Evolutionary conservation across 495 filamentous ascomycete genomes (phyloP), one percentile per base, ranked within the genome.

Genomic region (Penicillium goetzii): DNA sequence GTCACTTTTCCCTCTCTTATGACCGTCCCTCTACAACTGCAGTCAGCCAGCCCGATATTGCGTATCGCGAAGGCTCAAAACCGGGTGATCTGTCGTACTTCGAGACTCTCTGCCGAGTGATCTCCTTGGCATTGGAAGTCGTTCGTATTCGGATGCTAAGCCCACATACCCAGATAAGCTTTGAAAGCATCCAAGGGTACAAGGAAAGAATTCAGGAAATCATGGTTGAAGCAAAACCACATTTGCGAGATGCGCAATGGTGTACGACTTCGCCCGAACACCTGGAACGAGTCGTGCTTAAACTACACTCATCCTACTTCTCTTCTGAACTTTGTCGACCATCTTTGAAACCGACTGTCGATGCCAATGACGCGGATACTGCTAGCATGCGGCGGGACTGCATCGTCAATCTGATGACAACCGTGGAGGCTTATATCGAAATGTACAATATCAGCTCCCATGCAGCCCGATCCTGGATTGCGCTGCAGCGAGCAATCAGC

Each of bases 321-420:
- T 76, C 80, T 14, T 87, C 85, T 14, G 85, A 87, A 68, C 81
- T 88, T 59, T 86, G 83, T 69, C 82, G 85, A 41, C 84, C 84
- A 56, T 80, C 85, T 50, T 79, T 88, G 63, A 85, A 83, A 57
- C 61, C 71, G 12, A 45, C 67, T 28, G 62, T 59, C 51, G 72
- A 78, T 47, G 30, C 72, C 12, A 67, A 71, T 32, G 73, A 80
- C 30, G 74, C 81, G 19, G 61, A 73, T 10, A 74, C 73, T 6
- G 72, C 77, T 17, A 72, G 73, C 11, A 78, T 87, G 69, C 79
- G 81, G 7, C 69, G 71, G 26, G 78, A 81, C 30, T 82, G 80
- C 51, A 64, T 83, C 9, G 45, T 59, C 17, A 78, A 76, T 45
- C 63, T 83, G 26, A 76, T 81, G 70, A 74, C 62, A 1, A 82